Percentiles rank a stretch among this genome's conserved stretches.
These are phyloP conservation scores for Agaricus blazei DNA, from an alignment of 768 basidiomycete species.

Conservation along the genomic window DNA sequence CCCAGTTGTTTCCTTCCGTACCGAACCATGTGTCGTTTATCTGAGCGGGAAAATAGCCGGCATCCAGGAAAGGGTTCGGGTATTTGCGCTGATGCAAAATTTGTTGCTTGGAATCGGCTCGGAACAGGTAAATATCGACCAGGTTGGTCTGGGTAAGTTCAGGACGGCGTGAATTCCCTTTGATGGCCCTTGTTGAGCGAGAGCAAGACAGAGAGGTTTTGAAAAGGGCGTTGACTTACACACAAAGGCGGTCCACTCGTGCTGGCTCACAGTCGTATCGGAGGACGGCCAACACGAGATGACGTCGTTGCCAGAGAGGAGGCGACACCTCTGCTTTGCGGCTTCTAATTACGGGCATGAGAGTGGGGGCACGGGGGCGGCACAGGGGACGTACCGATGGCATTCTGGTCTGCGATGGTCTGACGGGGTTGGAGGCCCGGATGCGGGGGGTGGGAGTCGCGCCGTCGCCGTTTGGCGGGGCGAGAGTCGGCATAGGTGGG, in stretches of 20 bases:
- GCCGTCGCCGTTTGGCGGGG: slow-evolving; percentile 14
- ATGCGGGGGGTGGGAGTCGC: slow-evolving; percentile 1
- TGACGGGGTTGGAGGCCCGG: slow-evolving; percentile 26
- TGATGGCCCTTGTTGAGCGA: slow-evolving; percentile 10
- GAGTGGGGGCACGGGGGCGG: background rate
- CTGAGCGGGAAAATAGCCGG: slow-evolving; percentile 46
- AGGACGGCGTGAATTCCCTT: slow-evolving; percentile 76
- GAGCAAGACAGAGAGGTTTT: slow-evolving; percentile 10
- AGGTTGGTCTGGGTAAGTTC: slow-evolving; percentile 53
- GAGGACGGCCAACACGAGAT: slow-evolving; percentile 72
- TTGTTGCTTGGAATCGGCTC: slow-evolving; percentile 56
- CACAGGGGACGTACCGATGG: slow-evolving; percentile 24
- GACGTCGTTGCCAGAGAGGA: slow-evolving; percentile 61
- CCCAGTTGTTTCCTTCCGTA: slow-evolving; percentile 39
- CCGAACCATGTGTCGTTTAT: slow-evolving; percentile 81
- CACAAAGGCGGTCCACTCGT: slow-evolving; percentile 71
- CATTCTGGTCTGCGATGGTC: slow-evolving; percentile 29
- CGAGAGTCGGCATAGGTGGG: slow-evolving; percentile 9
- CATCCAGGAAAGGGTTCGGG: slow-evolving; percentile 43
- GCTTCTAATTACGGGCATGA: slow-evolving; percentile 18
- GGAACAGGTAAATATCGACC: slow-evolving; percentile 77
- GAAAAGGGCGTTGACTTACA: slow-evolving; percentile 46
- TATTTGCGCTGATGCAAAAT: slow-evolving; percentile 39
- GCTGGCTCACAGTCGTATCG: slow-evolving; percentile 58
- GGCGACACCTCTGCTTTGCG: slow-evolving; percentile 48